Evolutionary conservation across 225 moss, liverwort and hornwort species (phyloP).

Genomic region (Marchantia paleacea): DNA sequence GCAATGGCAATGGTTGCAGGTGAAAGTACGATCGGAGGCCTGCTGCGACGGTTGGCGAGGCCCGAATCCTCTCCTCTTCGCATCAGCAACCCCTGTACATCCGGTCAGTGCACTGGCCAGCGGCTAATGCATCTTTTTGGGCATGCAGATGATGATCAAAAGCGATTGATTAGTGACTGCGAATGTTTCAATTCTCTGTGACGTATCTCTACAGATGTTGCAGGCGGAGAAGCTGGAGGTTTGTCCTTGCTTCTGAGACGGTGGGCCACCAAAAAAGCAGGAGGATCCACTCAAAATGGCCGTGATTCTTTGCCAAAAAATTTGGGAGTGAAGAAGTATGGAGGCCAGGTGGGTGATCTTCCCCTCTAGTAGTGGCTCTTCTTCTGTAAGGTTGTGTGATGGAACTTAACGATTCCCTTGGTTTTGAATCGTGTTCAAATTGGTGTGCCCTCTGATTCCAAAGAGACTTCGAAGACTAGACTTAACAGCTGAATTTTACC

Average conservation of each 20-base stretch:
- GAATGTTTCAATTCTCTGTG: background rate
- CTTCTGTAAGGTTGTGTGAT: background rate
- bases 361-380: background rate
- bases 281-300: slow-evolving; percentile 86
- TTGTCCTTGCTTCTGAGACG: slow-evolving; percentile 53
- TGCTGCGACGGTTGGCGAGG: slow-evolving; percentile 3
- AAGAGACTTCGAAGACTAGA: background rate
- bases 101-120: slow-evolving; percentile 1
- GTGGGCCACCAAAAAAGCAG: slow-evolving; percentile 92
- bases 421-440: background rate
- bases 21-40: slow-evolving; percentile 9
- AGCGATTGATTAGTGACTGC: too few relatives aligned
- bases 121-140: too few relatives aligned
- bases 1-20: slow-evolving; percentile 26
- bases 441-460: background rate
- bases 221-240: slow-evolving; percentile 51
- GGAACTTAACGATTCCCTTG: background rate
- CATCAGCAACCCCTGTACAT: background rate
- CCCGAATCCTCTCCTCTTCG: background rate
- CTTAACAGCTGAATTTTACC: background rate
- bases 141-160: too few relatives aligned
- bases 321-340: slow-evolving; percentile 83
- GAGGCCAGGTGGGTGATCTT: slow-evolving; percentile 60
- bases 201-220: slow-evolving; percentile 43
- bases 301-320: slow-evolving; percentile 79